Conservation (phyloP, 495 filamentous ascomycete species). For the Penicillium salamii region DNA sequence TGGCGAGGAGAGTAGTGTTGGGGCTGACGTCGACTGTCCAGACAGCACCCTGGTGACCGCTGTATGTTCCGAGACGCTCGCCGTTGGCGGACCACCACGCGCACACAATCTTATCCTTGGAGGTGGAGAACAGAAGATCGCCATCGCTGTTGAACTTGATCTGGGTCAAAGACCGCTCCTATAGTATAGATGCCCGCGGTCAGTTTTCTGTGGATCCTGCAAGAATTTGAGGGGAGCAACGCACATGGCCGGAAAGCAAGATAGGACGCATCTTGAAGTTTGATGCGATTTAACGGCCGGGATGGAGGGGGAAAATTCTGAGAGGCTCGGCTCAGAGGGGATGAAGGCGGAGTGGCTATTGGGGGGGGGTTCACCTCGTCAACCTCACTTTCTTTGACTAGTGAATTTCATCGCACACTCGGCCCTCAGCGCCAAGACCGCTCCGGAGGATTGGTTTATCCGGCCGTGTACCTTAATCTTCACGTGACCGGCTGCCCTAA, state of each 20-base stretch:
- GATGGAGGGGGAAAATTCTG: slow-evolving; percentile 18
- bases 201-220: slow-evolving; percentile 19
- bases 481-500: slow-evolving; percentile 30
- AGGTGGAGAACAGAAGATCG: slow-evolving; percentile 94
- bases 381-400: slow-evolving; percentile 38
- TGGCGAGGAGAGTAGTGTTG: slow-evolving; percentile 87
- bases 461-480: slow-evolving; percentile 13
- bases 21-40: slow-evolving; percentile 99
- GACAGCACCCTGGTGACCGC: slow-evolving; percentile 94
- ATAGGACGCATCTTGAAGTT: slow-evolving; percentile 80
- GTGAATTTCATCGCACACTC: slow-evolving; percentile 52
- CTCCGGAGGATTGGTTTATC: slow-evolving; percentile 8
- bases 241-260: slow-evolving; percentile 87
- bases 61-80: slow-evolving; percentile 92
- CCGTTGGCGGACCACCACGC: slow-evolving; percentile 93
- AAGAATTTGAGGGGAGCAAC: slow-evolving; percentile 24
- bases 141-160: slow-evolving; percentile 97
- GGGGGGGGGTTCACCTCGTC: slow-evolving; percentile 38
- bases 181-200: slow-evolving; percentile 20
- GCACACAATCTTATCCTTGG: slow-evolving; percentile 96
- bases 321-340: slow-evolving; percentile 21
- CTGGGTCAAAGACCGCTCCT: slow-evolving; percentile 96
- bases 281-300: slow-evolving; percentile 12
- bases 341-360: slow-evolving; percentile 37
- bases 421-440: slow-evolving; percentile 39